These are phyloP conservation scores for Actinomortierella wolfii DNA, from an alignment of 371 early-diverging fungal species.

Conservation along the genomic window DNA sequence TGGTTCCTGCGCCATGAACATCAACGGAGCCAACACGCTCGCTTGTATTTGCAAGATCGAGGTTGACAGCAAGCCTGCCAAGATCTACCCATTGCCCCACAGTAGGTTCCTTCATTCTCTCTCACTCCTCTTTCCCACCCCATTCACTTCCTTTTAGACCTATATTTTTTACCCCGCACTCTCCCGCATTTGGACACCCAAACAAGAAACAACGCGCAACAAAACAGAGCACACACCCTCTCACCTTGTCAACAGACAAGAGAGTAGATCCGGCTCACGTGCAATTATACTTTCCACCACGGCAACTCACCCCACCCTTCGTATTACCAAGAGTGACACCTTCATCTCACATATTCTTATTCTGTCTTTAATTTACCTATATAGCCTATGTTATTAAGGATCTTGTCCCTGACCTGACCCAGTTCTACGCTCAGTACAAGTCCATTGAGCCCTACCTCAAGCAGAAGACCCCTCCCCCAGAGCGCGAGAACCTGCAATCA, in stretches of 20 bases:
- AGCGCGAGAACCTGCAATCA: conserved; percentile 87
- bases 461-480: conserved; percentile 74
- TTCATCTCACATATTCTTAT: too few species aligned
- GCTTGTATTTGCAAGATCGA: conserved; percentile 92
- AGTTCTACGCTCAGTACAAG: conserved; percentile 97
- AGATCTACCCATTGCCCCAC: conserved; percentile 97
- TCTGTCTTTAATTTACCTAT: background rate
- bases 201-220: too few species aligned
- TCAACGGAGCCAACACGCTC: conserved; percentile 91
- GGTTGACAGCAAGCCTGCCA: conserved; percentile 65
- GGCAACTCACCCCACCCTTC: too few species aligned
- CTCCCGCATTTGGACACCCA: too few species aligned
- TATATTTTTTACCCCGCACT: background rate
- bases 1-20: conserved; percentile 98
- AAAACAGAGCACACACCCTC: too few species aligned
- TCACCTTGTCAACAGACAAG: too few species aligned
- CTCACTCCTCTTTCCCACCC: background rate
- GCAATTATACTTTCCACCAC: too few species aligned
- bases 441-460: conserved; percentile 94
- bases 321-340: too few species aligned
- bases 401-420: conserved; percentile 89
- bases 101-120: conserved; percentile 56
- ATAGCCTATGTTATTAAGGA: conserved; percentile 85
- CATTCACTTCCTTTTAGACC: background rate
- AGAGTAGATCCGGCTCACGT: too few species aligned